Evolutionary conservation across 352 stramenopile genomes (phyloP).

Genomic region (Pythium sp.): DNA sequence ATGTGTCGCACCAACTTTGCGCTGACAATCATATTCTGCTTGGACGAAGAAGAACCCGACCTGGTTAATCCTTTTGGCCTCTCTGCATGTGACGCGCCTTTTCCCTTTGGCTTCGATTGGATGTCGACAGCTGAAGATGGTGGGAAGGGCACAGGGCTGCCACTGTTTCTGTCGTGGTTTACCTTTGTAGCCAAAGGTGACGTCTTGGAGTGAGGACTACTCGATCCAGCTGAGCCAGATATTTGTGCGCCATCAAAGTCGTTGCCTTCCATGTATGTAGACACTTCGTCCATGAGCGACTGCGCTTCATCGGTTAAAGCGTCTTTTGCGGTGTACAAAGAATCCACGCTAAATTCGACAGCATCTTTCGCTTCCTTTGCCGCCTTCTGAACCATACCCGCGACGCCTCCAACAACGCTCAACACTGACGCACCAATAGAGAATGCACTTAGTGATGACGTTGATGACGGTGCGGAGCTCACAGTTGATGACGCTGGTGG

Average conservation of each 20-base stretch:
- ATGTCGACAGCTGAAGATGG: background rate
- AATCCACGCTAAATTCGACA: slow-evolving; percentile 70
- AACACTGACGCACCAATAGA: slow-evolving; percentile 61
- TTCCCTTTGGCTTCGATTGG: background rate
- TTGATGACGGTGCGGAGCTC: slow-evolving; percentile 20
- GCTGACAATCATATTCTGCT: slow-evolving; percentile 33
- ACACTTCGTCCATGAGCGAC: slow-evolving; percentile 58
- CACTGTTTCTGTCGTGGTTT: background rate
- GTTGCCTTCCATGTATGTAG: slow-evolving; percentile 45
- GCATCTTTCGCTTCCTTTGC: slow-evolving; percentile 75
- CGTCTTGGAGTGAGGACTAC: slow-evolving; percentile 2
- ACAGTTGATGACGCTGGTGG: slow-evolving; percentile 15
- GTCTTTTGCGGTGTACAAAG: slow-evolving; percentile 71
- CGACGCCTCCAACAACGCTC: slow-evolving; percentile 63
- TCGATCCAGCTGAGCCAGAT: background rate
- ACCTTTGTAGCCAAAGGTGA: background rate
- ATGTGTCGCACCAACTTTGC: slow-evolving; percentile 76
- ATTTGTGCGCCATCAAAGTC: background rate
- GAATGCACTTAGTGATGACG: slow-evolving; percentile 38
- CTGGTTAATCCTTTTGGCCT: background rate
- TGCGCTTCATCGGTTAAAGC: slow-evolving; percentile 65
- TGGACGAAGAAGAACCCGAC: slow-evolving; percentile 14
- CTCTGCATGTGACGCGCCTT: background rate
- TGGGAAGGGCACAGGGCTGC: background rate
- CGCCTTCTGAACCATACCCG: slow-evolving; percentile 66